Evolutionary conservation across 495 filamentous ascomycete genomes (phyloP), one percentile per base, ranked within the genome.

Genomic region (Bacidia rubella): DNA sequence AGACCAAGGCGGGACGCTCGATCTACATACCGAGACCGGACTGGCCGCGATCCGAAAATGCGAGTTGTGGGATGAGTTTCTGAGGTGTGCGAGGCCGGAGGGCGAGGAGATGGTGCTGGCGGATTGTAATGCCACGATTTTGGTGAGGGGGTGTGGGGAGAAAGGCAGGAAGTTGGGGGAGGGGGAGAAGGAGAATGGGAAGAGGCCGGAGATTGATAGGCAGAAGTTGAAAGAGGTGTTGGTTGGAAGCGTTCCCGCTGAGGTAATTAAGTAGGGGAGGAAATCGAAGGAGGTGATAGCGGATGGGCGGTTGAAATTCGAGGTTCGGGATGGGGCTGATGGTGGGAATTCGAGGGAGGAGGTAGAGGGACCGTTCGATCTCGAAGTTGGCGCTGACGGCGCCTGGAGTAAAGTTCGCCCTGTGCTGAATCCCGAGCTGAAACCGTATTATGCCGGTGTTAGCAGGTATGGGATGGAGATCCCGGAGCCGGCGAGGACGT

Each of bases 1-100:
- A 23, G 41, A 44, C 17, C 70, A 72, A 62, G 76, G 75, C 26
- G 77, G 77, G 42, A 74, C 68, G 0, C 67, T 81, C 10, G 79
- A 81, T 51, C 63, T 82, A 12, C 76, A 80, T 54, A 57, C 56
- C 3, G 59, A 62, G 0, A 72, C 70, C 20, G 79, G 78, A 11
- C 67, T 76, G 12, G 55, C 62, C 3, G 77, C 76, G 19, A 55
- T 82, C 43, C 63, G 71, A 42, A 63, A 66, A n/a, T 73, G 72
- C 23, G 69, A 71, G 23, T 65, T 82, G 27, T 70, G 63, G 40
- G 66, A 69, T 4, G 53, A 70, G 22, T 80, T 78, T 60, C 45
- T 68, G 20, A 54, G 57, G 23, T 42, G 68, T 7, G 68, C 70
- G 1, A 43, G 46, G 10, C 24, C 21, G 32, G 47, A 45, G 10